These are phyloP conservation scores for Moesziomyces parantarcticus DNA, from an alignment of 1,284 basidiomycete genomes.

Conservation along the genomic window DNA sequence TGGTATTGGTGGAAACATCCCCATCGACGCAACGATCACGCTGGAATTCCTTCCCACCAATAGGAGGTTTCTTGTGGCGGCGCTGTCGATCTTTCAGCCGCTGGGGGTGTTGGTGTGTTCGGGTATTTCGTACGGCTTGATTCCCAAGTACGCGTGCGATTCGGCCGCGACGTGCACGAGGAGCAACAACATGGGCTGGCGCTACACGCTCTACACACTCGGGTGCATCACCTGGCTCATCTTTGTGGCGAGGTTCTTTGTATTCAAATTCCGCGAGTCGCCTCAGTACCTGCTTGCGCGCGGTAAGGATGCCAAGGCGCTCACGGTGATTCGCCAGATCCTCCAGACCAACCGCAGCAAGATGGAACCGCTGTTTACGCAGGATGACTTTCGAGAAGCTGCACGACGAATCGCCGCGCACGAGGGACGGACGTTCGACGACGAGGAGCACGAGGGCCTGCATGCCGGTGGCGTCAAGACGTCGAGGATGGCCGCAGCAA, in stretches of 20 bases:
- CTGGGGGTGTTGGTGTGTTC: conserved; percentile 59
- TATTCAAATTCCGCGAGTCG: conserved; percentile 61
- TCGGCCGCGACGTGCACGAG: conserved; percentile 38
- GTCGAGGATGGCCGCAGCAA: conserved; percentile 19
- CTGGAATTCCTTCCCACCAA: conserved; percentile 59
- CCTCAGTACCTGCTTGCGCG: conserved; percentile 60
- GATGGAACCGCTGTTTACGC: conserved; percentile 64
- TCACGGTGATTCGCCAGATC: conserved; percentile 50
- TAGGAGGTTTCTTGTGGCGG: conserved; percentile 49
- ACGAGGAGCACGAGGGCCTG: conserved; percentile 25
- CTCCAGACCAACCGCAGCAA: conserved; percentile 65
- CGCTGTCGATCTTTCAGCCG: conserved; percentile 63
- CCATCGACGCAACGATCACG: conserved; percentile 61
- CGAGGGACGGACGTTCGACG: conserved; percentile 18
- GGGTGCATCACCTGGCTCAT: conserved; percentile 62
- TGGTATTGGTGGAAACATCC: conserved; percentile 62
- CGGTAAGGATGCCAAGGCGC: conserved; percentile 56
- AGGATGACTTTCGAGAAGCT: conserved; percentile 68
- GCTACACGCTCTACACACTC: conserved; percentile 61
- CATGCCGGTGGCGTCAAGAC: conserved; percentile 6
- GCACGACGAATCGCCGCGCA: conserved; percentile 50
- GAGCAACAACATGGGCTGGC: conserved; percentile 62
- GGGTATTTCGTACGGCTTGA: conserved; percentile 60
- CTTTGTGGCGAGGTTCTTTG: conserved; percentile 62
- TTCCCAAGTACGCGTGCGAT: conserved; percentile 56